phyloP scores from a whole-genome alignment of 2,329 filamentous ascomycete genomes.

The Xylariaceae sp. region DNA sequence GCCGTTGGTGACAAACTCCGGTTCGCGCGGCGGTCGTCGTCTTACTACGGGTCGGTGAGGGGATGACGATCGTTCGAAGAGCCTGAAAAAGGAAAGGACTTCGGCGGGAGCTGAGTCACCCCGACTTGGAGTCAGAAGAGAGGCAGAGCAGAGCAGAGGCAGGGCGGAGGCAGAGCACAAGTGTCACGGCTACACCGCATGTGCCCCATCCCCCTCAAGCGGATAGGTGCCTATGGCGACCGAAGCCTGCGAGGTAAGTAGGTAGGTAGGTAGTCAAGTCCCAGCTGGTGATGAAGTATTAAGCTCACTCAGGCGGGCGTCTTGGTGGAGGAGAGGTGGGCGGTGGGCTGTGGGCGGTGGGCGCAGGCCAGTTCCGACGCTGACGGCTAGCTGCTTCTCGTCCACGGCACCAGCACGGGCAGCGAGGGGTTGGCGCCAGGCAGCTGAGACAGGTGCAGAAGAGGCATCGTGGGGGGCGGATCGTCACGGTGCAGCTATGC shows the following conservation, averaged over 20 bases:
- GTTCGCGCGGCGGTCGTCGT: background rate
- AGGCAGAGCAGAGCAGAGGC: background rate
- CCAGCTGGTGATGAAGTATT: too few relatives aligned
- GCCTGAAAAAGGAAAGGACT: background rate
- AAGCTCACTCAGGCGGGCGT: too few relatives aligned
- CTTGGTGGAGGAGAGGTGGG: too few relatives aligned
- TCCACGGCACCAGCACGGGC: too few relatives aligned
- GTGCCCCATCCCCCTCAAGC: conserved; percentile 10
- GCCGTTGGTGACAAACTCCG: background rate
- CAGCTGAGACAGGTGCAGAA: too few relatives aligned
- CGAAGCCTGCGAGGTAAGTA: background rate
- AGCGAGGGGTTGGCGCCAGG: too few relatives aligned
- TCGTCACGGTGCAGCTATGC: too few relatives aligned
- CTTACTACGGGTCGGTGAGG: background rate
- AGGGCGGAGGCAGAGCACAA: conserved; percentile 1
- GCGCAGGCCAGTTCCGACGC: too few relatives aligned
- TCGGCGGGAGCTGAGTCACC: background rate
- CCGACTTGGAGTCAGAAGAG: background rate
- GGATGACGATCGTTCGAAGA: background rate
- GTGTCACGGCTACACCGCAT: conserved; percentile 14
- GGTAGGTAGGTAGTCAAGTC: too few relatives aligned
- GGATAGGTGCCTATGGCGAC: too few relatives aligned
- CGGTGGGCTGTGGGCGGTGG: too few relatives aligned
- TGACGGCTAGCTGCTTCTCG: conserved; percentile 8
- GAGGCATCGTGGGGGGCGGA: too few relatives aligned